phyloP scores from a whole-genome alignment of 305 asterid species.

The Fraxinus paxiana region DNA sequence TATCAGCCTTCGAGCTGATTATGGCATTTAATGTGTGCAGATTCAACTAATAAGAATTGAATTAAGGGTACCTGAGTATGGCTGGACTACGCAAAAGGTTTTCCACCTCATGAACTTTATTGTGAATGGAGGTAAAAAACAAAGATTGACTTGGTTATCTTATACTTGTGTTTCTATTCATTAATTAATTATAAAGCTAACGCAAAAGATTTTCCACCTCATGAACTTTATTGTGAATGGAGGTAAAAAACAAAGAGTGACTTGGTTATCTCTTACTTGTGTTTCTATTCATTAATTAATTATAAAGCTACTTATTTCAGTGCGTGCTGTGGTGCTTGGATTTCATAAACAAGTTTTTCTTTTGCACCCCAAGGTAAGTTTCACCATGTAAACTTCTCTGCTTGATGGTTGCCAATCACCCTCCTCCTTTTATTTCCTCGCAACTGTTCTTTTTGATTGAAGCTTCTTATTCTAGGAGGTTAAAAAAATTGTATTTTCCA shows the following conservation, averaged over 20 bases:
- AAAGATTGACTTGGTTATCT: slow-evolving; percentile 18
- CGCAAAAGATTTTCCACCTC: slow-evolving; percentile 93
- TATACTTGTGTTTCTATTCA: slow-evolving; percentile 8
- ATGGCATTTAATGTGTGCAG: slow-evolving; percentile 42
- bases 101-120: slow-evolving; percentile 95
- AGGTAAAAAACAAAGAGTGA: slow-evolving; percentile 44
- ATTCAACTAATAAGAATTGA: slow-evolving; percentile 82
- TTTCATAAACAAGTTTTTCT: slow-evolving; percentile 70
- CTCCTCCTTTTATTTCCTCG: not conserved
- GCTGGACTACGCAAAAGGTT: slow-evolving; percentile 98
- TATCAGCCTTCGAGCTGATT: slow-evolving; percentile 11
- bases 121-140: slow-evolving; percentile 79
- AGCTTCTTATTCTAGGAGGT: not conserved
- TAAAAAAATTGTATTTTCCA: slow-evolving; percentile 1
- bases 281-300: slow-evolving; percentile 21
- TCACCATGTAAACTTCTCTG: not conserved
- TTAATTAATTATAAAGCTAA: slow-evolving; percentile 25
- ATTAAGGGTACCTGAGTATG: slow-evolving; percentile 90
- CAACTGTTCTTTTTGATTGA: slow-evolving; percentile 2
- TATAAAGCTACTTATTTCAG: slow-evolving; percentile 40
- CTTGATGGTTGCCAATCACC: not conserved
- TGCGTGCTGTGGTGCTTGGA: slow-evolving; percentile 79
- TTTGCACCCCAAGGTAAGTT: slow-evolving; percentile 76
- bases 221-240: slow-evolving; percentile 96
- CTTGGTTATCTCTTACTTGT: slow-evolving; percentile 12